phyloP scores from a whole-genome alignment of 2,329 filamentous ascomycete species.

The Colletotrichum sp. region DNA sequence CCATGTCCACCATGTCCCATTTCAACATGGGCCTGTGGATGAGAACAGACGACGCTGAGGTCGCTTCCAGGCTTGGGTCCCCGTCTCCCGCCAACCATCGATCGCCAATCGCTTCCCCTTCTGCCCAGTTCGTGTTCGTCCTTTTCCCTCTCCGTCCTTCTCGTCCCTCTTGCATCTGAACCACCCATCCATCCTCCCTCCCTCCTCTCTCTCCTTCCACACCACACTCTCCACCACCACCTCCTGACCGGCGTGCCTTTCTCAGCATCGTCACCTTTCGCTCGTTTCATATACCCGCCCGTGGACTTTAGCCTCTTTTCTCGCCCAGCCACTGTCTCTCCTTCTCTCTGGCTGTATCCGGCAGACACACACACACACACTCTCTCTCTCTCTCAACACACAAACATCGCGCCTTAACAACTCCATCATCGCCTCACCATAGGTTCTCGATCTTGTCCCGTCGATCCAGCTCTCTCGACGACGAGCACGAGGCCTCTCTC shows the following conservation, averaged over 20 bases:
- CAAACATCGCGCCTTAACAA: neutral
- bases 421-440: neutral
- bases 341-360: slow-evolving; percentile 23
- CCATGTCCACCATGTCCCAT: neutral
- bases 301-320: slow-evolving; percentile 22
- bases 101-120: slow-evolving; percentile 23
- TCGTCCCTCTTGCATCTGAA: slow-evolving; percentile 5
- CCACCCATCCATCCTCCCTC: slow-evolving; percentile 4
- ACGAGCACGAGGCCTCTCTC: neutral
- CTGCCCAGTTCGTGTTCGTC: slow-evolving; percentile 18
- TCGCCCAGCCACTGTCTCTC: slow-evolving; percentile 22
- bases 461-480: neutral
- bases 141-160: slow-evolving; percentile 17
- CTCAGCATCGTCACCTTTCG: slow-evolving; percentile 24
- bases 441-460: neutral
- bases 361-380: slow-evolving; percentile 11
- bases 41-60: slow-evolving; percentile 20
- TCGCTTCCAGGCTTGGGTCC: slow-evolving; percentile 20
- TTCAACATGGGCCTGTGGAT: slow-evolving; percentile 6
- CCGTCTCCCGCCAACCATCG: slow-evolving; percentile 22
- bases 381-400: slow-evolving; percentile 1
- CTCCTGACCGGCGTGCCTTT: slow-evolving; percentile 22
- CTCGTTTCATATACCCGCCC: slow-evolving; percentile 31
- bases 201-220: slow-evolving; percentile 8
- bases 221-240: slow-evolving; percentile 12